Evolutionary conservation across 1,139 yeast species (phyloP).

Genomic region (Yamadazyma blattariae): DNA sequence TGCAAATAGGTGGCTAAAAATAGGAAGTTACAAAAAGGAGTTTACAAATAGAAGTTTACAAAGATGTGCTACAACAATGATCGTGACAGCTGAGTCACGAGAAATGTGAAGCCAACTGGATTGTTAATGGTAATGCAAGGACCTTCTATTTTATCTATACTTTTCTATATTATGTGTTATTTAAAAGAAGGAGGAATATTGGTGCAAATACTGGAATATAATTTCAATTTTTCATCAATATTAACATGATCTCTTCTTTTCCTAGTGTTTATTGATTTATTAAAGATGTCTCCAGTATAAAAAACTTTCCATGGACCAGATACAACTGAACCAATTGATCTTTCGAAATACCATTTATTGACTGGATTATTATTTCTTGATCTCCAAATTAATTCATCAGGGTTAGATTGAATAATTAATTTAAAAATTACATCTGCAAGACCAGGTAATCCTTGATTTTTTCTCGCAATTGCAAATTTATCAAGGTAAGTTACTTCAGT

Average conservation of each 20-base stretch:
- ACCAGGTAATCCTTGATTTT: constrained; percentile 87
- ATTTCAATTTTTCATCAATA: constrained; percentile 25
- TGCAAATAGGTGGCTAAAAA: too few relatives aligned
- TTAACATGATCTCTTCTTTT: constrained; percentile 23
- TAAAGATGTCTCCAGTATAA: constrained; percentile 56
- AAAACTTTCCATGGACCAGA: constrained; percentile 64
- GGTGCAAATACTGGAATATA: constrained; percentile 32
- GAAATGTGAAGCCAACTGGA: too few relatives aligned
- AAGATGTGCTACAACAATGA: too few relatives aligned
- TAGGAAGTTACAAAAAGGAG: too few relatives aligned
- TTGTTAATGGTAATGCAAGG: too few relatives aligned
- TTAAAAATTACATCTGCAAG: constrained; percentile 92
- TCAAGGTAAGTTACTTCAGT: constrained; percentile 67
- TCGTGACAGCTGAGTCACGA: too few relatives aligned
- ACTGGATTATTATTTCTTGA: constrained; percentile 85
- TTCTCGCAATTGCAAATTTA: constrained; percentile 84
- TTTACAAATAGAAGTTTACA: too few relatives aligned
- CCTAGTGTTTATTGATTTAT: constrained; percentile 29
- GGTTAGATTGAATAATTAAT: constrained; percentile 66
- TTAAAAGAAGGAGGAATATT: constrained; percentile 32
- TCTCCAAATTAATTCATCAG: constrained; percentile 82
- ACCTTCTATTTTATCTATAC: too few relatives aligned
- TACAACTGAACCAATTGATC: constrained; percentile 72
- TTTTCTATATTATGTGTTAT: not conserved
- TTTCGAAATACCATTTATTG: constrained; percentile 95